phyloP scores from a whole-genome alignment of 1,284 basidiomycete genomes.

The Volvariella surrecta region DNA sequence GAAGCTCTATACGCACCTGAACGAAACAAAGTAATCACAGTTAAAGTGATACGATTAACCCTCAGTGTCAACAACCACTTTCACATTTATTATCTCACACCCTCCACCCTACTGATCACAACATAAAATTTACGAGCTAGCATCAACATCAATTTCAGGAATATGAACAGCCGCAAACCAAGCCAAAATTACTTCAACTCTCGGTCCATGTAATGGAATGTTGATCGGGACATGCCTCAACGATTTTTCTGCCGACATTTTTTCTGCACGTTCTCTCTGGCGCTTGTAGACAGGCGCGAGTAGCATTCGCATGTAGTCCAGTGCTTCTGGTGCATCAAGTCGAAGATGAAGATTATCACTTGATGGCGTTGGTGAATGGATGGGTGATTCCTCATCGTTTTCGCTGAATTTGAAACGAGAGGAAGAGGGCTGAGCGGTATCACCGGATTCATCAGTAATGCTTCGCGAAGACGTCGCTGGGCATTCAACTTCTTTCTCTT shows the following conservation, averaged over 20 bases:
- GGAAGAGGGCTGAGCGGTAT: background rate
- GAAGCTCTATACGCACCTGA: no score
- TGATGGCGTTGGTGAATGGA: background rate
- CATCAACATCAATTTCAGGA: constrained; percentile 46
- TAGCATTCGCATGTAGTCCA: constrained; percentile 61
- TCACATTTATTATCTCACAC: no score
- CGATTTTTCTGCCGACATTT: constrained; percentile 38
- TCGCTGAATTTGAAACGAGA: background rate
- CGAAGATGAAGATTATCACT: constrained; percentile 7
- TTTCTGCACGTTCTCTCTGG: constrained; percentile 45
- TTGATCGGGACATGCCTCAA: constrained; percentile 55
- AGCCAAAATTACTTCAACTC: constrained; percentile 74
- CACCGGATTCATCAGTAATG: background rate
- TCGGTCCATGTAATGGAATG: constrained; percentile 74
- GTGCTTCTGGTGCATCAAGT: constrained; percentile 29
- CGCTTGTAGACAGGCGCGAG: constrained; percentile 56
- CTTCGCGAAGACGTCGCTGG: background rate
- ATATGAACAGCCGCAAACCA: constrained; percentile 75
- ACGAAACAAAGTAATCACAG: no score
- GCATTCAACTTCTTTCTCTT: constrained; percentile 10
- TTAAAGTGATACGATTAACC: no score
- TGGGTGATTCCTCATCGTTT: background rate
- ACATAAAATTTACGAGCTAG: no score
- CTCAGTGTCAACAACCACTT: no score
- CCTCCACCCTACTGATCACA: no score